phyloP scores from a whole-genome alignment of 1,284 basidiomycete genomes.

The Cerioporus squamosus region DNA sequence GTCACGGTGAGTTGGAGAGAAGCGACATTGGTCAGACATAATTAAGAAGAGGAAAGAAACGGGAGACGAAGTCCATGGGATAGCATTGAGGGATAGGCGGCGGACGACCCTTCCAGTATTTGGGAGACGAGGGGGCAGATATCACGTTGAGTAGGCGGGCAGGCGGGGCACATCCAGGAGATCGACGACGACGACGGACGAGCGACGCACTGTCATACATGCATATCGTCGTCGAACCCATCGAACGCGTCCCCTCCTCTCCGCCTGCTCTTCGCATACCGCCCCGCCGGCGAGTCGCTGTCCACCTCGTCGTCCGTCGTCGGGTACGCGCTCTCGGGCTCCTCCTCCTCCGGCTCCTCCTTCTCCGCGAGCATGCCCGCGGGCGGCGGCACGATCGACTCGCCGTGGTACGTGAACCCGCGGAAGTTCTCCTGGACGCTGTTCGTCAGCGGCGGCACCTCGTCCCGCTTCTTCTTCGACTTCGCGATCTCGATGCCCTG shows the following conservation, averaged over 20 bases:
- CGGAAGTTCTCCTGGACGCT: constrained; percentile 95
- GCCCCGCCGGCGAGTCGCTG: constrained; percentile 61
- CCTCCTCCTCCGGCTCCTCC: constrained; percentile 44
- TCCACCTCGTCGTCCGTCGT: constrained; percentile 72
- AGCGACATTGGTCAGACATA: too few relatives aligned
- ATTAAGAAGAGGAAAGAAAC: too few relatives aligned
- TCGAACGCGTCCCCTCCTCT: constrained; percentile 45
- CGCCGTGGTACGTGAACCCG: constrained; percentile 89
- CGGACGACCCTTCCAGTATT: too few relatives aligned
- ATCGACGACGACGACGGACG: background rate
- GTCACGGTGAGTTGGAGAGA: too few relatives aligned
- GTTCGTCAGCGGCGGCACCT: constrained; percentile 68
- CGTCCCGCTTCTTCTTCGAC: constrained; percentile 49
- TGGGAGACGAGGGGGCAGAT: background rate
- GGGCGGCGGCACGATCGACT: constrained; percentile 64
- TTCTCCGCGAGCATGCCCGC: constrained; percentile 47
- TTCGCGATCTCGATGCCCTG: constrained; percentile 61
- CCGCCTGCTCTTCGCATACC: constrained; percentile 62
- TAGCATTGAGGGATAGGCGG: too few relatives aligned
- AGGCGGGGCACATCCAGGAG: background rate
- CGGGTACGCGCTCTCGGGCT: constrained; percentile 46
- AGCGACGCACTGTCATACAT: constrained; percentile 20
- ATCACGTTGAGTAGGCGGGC: background rate
- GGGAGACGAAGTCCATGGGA: too few relatives aligned
- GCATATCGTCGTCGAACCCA: constrained; percentile 44